Conservation (phyloP, 129 eudicot genomes). For the Silybum marianum region DNA sequence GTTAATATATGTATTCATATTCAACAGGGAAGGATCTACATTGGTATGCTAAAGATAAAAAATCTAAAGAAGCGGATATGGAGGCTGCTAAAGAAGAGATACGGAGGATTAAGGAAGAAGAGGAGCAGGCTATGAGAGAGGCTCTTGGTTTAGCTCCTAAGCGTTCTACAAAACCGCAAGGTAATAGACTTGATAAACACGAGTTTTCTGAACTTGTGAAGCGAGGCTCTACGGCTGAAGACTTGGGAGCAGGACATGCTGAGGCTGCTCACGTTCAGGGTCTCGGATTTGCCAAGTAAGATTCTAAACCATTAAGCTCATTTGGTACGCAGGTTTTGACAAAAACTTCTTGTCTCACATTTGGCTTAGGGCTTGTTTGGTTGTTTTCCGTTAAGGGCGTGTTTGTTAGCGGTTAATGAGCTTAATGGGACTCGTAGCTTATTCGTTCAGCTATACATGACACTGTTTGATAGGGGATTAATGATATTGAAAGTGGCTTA, state of each 20-base stretch:
- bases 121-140: conserved; percentile 98
- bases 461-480: no score
- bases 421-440: no score
- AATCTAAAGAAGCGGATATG: conserved; percentile 44
- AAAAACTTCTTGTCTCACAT: background rate
- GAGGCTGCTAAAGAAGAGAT: conserved; percentile 93
- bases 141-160: conserved; percentile 98
- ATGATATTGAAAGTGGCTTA: no score
- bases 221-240: conserved; percentile 97
- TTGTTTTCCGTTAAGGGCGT: no score
- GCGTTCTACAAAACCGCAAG: conserved; percentile 70
- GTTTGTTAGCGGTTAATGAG: no score
- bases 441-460: no score
- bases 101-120: conserved; percentile 89
- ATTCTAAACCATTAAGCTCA: background rate
- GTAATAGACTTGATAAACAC: conserved; percentile 83
- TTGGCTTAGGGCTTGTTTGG: no score
- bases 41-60: conserved; percentile 89
- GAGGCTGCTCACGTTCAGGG: conserved; percentile 97
- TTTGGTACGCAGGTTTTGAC: background rate
- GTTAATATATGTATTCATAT: background rate
- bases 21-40: conserved; percentile 85
- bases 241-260: conserved; percentile 97
- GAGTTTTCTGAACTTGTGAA: conserved; percentile 92
- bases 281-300: conserved; percentile 91